phyloP scores from a whole-genome alignment of 2,329 filamentous ascomycete species.

The Ascochyta pisi region DNA sequence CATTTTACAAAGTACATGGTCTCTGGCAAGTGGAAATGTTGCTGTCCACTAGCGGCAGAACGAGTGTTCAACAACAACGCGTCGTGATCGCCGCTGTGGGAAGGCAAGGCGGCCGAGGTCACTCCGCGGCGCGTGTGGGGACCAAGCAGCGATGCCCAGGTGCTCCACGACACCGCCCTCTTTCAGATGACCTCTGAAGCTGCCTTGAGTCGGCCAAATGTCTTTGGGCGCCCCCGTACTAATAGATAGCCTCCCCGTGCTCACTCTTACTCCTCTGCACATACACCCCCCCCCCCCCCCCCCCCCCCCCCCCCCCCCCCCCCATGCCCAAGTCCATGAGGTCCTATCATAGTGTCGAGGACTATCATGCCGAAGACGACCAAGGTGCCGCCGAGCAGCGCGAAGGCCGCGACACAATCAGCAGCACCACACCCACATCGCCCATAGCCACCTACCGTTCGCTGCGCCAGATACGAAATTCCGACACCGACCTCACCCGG shows the following conservation, averaged over 20 bases:
- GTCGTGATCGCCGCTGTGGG: slow-evolving; percentile 9
- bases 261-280: slow-evolving; percentile 13
- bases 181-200: slow-evolving; percentile 35
- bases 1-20: not conserved
- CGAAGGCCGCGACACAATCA: slow-evolving; percentile 41
- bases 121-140: slow-evolving; percentile 19
- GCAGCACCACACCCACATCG: slow-evolving; percentile 45
- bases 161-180: slow-evolving; percentile 31
- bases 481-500: slow-evolving; percentile 44
- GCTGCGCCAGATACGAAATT: slow-evolving; percentile 39
- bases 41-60: not conserved
- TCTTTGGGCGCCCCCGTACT: slow-evolving; percentile 14
- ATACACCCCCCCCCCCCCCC: slow-evolving; percentile 18
- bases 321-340: slow-evolving; percentile 46
- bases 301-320: slow-evolving; percentile 21
- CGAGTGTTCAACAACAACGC: slow-evolving; percentile 6
- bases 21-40: not conserved
- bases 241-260: slow-evolving; percentile 17
- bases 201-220: slow-evolving; percentile 15
- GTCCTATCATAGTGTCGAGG: slow-evolving; percentile 46
- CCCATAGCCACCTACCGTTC: slow-evolving; percentile 41
- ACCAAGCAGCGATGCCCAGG: slow-evolving; percentile 20
- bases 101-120: slow-evolving; percentile 12
- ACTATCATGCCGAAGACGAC: slow-evolving; percentile 45
- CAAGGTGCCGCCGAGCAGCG: slow-evolving; percentile 39